Evolutionary conservation across 2,329 filamentous ascomycete genomes (phyloP).

Genomic region (Cladosporium sp.): DNA sequence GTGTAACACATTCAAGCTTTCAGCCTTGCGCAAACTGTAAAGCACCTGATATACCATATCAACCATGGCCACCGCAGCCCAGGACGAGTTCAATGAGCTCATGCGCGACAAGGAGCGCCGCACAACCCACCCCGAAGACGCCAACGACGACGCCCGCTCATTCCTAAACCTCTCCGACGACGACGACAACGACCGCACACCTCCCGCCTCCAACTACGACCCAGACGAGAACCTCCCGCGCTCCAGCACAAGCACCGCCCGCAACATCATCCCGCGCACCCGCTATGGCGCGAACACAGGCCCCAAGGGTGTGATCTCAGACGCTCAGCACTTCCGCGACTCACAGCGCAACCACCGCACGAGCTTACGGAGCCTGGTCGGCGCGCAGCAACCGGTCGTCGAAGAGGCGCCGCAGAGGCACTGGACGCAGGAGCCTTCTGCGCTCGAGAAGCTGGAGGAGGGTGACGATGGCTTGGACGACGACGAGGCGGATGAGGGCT

Average conservation of each 20-base stretch:
- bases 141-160: slow-evolving; percentile 43
- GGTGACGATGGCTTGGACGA: slow-evolving; percentile 57
- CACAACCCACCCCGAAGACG: slow-evolving; percentile 53
- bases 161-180: slow-evolving; percentile 51
- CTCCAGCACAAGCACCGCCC: slow-evolving; percentile 46
- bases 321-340: slow-evolving; percentile 70
- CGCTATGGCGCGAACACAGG: slow-evolving; percentile 72
- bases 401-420: slow-evolving; percentile 13
- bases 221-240: slow-evolving; percentile 35
- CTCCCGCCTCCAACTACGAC: slow-evolving; percentile 61
- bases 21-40: slow-evolving; percentile 4
- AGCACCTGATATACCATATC: neutral
- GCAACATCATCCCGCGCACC: slow-evolving; percentile 58
- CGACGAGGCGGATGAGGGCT: slow-evolving; percentile 73
- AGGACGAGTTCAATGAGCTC: slow-evolving; percentile 56
- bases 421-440: slow-evolving; percentile 13
- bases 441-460: slow-evolving; percentile 31
- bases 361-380: slow-evolving; percentile 29
- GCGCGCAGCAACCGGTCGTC: neutral
- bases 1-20: neutral
- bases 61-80: slow-evolving; percentile 38
- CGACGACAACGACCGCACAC: slow-evolving; percentile 35
- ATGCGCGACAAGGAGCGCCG: slow-evolving; percentile 50
- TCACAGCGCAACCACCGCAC: slow-evolving; percentile 35
- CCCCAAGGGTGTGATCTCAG: slow-evolving; percentile 84